phyloP scores from a whole-genome alignment of 164 flowering plant genomes.

The Magnolia sinica region DNA sequence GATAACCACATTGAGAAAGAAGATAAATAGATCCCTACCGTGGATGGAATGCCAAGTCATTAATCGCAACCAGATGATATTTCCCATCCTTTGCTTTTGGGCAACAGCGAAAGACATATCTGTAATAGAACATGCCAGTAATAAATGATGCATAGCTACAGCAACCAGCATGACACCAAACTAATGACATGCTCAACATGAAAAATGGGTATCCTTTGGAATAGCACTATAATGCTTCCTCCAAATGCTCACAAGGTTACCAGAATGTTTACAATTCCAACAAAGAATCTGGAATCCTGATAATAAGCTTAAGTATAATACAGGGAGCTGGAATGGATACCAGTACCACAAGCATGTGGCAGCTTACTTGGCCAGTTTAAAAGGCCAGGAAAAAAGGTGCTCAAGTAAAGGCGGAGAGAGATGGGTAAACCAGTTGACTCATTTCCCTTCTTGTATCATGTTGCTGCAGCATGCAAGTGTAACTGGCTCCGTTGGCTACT shows the following conservation, averaged over 20 bases:
- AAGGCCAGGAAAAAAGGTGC: no score
- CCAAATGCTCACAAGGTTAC: no score
- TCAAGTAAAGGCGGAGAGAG: no score
- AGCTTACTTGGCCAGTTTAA: no score
- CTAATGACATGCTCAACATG: background rate
- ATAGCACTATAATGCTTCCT: no score
- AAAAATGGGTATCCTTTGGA: background rate
- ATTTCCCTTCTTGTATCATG: no score
- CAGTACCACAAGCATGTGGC: no score
- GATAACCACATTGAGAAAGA: slow-evolving; percentile 1
- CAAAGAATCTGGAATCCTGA: background rate
- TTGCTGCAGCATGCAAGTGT: no score
- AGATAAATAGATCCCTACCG: slow-evolving; percentile 38
- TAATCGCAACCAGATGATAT: slow-evolving; percentile 57
- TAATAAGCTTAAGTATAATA: background rate
- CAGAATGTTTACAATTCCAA: no score
- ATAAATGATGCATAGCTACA: background rate
- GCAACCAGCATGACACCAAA: background rate
- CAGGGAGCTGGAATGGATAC: no score
- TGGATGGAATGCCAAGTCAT: slow-evolving; percentile 78
- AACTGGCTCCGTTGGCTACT: no score
- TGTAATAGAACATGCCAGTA: slow-evolving; percentile 24
- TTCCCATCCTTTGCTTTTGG: slow-evolving; percentile 64
- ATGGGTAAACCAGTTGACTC: no score
- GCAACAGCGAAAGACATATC: slow-evolving; percentile 71